Evolutionary conservation across 345 rosid genomes (phyloP), one percentile per base, ranked within the genome.

Genomic region (Aegle marmelos): DNA sequence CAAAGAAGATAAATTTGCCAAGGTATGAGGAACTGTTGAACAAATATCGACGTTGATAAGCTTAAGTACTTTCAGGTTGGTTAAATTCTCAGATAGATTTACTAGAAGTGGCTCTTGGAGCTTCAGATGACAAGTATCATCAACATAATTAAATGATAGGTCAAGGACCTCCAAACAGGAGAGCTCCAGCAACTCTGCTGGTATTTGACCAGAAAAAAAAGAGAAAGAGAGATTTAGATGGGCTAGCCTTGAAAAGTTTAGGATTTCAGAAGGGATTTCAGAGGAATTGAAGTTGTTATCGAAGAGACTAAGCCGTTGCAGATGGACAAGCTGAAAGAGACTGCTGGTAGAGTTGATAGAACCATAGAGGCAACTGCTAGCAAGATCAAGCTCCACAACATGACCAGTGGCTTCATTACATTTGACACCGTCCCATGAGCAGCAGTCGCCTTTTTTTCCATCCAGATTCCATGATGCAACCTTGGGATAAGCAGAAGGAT

Each of bases 31-130:
- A 74, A 1, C 27, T 68, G 65, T 50, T 17, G 16, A 78, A 50
- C 0, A 11, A 0, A n/a, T 7, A 2, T 16, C 0, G 56, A 50
- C 56, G 17, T 50, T 50, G 56, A 17, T 2, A 54, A 78, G 76
- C 75, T 68, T 1, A 16, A 82, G 79, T 24, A 11, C 36, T 78
- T 78, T 73, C 11, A 82, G 11, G 45, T 74, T 74, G 37, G 62
- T 74, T n/a, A 78, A 70, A 31, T 71, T 24, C 11, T 37, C 48
- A 67, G 63, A 24, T 9, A 74, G 60, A 41, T 22, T 41, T 0
- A 33, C 54, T 0, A 81, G 25, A 25, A 6, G 30, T 2, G 70
- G 41, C 4, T 39, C 31, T 14, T 10, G 64, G 7, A 74, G 73
- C 68, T 78, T 22, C 6, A 82, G 33, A 2, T 0, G 1, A 9